Evolutionary conservation across 1,284 basidiomycete genomes (phyloP).

Genomic region (Leccinum huronense): DNA sequence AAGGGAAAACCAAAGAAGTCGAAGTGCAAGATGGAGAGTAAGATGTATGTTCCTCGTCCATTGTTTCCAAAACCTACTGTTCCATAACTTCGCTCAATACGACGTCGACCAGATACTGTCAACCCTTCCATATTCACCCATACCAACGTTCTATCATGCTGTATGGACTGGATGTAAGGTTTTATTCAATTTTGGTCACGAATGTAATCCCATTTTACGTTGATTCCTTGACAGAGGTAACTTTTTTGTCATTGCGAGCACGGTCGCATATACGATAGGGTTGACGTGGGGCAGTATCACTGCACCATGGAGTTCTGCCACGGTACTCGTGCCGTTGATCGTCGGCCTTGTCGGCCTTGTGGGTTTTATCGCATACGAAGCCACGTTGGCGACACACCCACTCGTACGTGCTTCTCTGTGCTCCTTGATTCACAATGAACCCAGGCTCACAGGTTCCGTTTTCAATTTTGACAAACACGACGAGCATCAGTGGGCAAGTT

Average conservation of each 20-base stretch:
- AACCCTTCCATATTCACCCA: no score
- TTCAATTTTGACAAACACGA: slow-evolving; percentile 14
- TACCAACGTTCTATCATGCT: no score
- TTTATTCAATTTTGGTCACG: no score
- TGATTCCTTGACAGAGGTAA: slow-evolving; percentile 13
- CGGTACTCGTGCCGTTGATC: slow-evolving; percentile 43
- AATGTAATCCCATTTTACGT: not conserved
- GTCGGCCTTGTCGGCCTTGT: slow-evolving; percentile 38
- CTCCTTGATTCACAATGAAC: not conserved
- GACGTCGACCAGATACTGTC: no score
- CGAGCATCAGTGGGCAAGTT: slow-evolving; percentile 19
- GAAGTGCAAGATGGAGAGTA: no score
- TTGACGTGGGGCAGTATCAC: slow-evolving; percentile 18
- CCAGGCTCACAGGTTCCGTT: slow-evolving; percentile 15
- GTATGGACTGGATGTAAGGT: slow-evolving; percentile 21
- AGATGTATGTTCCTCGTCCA: no score
- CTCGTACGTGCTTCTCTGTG: slow-evolving; percentile 12
- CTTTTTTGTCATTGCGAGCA: slow-evolving; percentile 14
- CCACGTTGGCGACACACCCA: slow-evolving; percentile 16
- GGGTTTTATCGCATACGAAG: slow-evolving; percentile 16
- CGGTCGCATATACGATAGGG: slow-evolving; percentile 13
- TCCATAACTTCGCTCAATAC: no score
- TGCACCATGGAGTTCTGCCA: slow-evolving; percentile 41
- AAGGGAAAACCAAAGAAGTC: no score
- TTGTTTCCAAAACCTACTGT: no score